These are phyloP conservation scores for Tetrapisispora namnaoensis DNA, from an alignment of 805 yeast genomes.

Conservation along the genomic window DNA sequence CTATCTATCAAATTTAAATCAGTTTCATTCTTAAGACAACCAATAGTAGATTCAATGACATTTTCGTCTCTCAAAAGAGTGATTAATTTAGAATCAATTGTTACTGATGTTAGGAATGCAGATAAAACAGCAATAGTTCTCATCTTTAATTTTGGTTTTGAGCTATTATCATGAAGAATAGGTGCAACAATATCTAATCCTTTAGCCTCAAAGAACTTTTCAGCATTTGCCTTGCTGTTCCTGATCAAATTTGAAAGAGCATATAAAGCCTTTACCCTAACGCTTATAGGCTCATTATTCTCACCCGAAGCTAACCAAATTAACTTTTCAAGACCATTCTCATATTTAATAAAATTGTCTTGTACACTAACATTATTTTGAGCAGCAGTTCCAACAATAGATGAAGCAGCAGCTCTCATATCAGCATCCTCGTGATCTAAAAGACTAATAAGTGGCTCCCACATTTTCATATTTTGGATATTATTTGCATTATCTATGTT, in stretches of 20 bases:
- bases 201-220: slow-evolving; percentile 40
- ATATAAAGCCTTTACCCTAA: slow-evolving; percentile 57
- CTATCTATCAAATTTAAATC: slow-evolving; percentile 48
- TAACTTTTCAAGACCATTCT: slow-evolving; percentile 38
- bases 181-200: slow-evolving; percentile 55
- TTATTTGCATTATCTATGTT: slow-evolving; percentile 92
- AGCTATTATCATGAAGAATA: slow-evolving; percentile 13
- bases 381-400: slow-evolving; percentile 81
- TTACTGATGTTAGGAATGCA: slow-evolving; percentile 49
- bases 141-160: slow-evolving; percentile 36
- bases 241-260: slow-evolving; percentile 69
- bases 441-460: slow-evolving; percentile 59
- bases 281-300: slow-evolving; percentile 22
- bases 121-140: slow-evolving; percentile 49
- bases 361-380: slow-evolving; percentile 83
- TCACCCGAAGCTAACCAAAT: slow-evolving; percentile 32
- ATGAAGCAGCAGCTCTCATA: slow-evolving; percentile 51
- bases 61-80: slow-evolving; percentile 30
- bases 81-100: slow-evolving; percentile 31
- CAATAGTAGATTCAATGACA: slow-evolving; percentile 22
- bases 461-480: slow-evolving; percentile 69
- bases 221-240: slow-evolving; percentile 51
- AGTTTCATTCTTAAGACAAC: slow-evolving; percentile 19
- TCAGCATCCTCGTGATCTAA: slow-evolving; percentile 36
- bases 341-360: slow-evolving; percentile 47